These are phyloP conservation scores for Xylaria curta DNA, from an alignment of 495 filamentous ascomycete genomes.

Conservation along the genomic window DNA sequence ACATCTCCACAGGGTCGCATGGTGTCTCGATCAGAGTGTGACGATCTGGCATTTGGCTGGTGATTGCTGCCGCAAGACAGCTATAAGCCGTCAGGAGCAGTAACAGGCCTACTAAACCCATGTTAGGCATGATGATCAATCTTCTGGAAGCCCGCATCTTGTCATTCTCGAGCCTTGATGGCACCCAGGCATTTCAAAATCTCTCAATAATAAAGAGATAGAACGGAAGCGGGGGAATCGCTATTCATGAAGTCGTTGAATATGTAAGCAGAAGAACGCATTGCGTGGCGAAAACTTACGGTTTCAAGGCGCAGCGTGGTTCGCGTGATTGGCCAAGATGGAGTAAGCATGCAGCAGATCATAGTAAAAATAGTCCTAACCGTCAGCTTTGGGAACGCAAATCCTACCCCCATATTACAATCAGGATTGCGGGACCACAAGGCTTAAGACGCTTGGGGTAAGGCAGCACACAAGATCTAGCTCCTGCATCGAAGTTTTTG, in stretches of 20 bases:
- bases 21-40: not conserved
- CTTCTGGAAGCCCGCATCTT: not conserved
- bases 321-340: not conserved
- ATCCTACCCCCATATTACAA: not conserved
- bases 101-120: not conserved
- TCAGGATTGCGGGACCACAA: too few relatives aligned
- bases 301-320: not conserved
- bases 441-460: too few relatives aligned
- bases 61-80: not conserved
- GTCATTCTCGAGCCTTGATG: not conserved
- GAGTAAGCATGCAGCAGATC: not conserved
- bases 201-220: not conserved
- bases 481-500: too few relatives aligned
- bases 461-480: too few relatives aligned
- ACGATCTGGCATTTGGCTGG: not conserved
- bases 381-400: not conserved
- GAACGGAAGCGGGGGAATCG: not conserved
- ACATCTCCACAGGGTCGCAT: not conserved
- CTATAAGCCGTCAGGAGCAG: not conserved
- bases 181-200: not conserved
- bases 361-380: not conserved
- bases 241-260: not conserved
- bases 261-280: not conserved
- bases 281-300: not conserved
- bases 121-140: not conserved